phyloP scores from a whole-genome alignment of 345 rosid species.

The Mangifera indica region DNA sequence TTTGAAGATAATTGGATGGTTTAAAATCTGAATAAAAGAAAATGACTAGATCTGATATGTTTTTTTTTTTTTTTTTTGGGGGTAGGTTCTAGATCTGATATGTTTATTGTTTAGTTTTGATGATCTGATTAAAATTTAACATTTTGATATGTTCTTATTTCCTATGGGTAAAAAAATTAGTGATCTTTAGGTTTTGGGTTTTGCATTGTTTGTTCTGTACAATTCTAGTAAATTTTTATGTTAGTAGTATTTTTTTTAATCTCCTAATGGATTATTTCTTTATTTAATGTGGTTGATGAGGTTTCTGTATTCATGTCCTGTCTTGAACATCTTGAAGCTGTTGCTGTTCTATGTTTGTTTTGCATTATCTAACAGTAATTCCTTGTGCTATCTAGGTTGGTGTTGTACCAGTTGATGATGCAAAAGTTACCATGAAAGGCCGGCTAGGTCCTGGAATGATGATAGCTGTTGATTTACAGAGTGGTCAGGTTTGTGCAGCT shows the following conservation, averaged over 20 bases:
- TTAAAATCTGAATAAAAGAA: too few species aligned
- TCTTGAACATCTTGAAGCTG: not conserved
- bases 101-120: too few species aligned
- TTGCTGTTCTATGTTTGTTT: not conserved
- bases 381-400: slow-evolving; percentile 63
- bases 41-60: too few species aligned
- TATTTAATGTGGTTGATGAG: not conserved
- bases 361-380: not conserved
- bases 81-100: too few species aligned
- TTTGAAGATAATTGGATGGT: too few species aligned
- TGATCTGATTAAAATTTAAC: too few species aligned
- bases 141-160: too few species aligned
- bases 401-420: slow-evolving; percentile 93
- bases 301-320: not conserved
- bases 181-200: too few species aligned
- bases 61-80: too few species aligned
- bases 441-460: slow-evolving; percentile 99
- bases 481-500: slow-evolving; percentile 78
- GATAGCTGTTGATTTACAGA: slow-evolving; percentile 80
- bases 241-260: too few species aligned
- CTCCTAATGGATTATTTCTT: not conserved
- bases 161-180: too few species aligned
- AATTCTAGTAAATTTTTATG: not conserved
- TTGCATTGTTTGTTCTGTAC: not conserved
- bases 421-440: slow-evolving; percentile 88